Evolutionary conservation across 352 stramenopile species (phyloP).

Genomic region (Elongisporangium anandrum): DNA sequence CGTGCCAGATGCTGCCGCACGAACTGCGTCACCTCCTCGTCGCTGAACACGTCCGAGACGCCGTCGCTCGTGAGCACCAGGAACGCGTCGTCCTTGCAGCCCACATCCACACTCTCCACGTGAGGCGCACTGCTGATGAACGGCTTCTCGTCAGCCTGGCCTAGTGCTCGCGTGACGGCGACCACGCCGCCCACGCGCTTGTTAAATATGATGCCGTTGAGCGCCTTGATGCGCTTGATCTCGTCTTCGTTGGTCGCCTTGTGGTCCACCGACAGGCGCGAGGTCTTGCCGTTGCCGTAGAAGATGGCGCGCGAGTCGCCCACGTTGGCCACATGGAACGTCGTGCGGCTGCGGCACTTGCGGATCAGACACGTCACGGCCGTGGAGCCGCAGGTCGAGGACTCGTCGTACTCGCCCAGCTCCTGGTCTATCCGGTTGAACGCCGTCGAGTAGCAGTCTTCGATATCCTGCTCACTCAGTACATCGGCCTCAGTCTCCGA

Average conservation of each 20-base stretch:
- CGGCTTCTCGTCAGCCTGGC: slow-evolving; percentile 79
- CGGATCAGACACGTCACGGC: slow-evolving; percentile 73
- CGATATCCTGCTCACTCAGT: slow-evolving; percentile 54
- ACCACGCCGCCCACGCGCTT: slow-evolving; percentile 72
- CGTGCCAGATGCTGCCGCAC: slow-evolving; percentile 35
- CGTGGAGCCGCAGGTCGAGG: slow-evolving; percentile 59
- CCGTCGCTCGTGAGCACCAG: slow-evolving; percentile 79
- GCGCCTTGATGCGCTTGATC: slow-evolving; percentile 59
- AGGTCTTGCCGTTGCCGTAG: slow-evolving; percentile 39
- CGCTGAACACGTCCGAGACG: slow-evolving; percentile 67
- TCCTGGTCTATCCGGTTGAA: slow-evolving; percentile 63
- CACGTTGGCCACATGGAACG: slow-evolving; percentile 73
- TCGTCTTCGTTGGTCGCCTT: slow-evolving; percentile 78
- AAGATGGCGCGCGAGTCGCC: slow-evolving; percentile 76
- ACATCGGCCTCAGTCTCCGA: slow-evolving; percentile 37
- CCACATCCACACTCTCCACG: slow-evolving; percentile 50
- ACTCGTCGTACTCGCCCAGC: slow-evolving; percentile 64
- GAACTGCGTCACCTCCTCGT: slow-evolving; percentile 69
- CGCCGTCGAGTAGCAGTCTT: slow-evolving; percentile 50
- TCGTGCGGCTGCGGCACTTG: slow-evolving; percentile 48
- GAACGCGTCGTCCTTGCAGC: slow-evolving; percentile 38
- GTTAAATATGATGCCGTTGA: slow-evolving; percentile 81
- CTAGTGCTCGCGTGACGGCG: slow-evolving; percentile 67
- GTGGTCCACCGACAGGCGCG: slow-evolving; percentile 68
- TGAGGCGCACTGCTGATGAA: slow-evolving; percentile 71